Conservation (phyloP, 768 basidiomycete genomes). For the Hypsizygus marmoreus region DNA sequence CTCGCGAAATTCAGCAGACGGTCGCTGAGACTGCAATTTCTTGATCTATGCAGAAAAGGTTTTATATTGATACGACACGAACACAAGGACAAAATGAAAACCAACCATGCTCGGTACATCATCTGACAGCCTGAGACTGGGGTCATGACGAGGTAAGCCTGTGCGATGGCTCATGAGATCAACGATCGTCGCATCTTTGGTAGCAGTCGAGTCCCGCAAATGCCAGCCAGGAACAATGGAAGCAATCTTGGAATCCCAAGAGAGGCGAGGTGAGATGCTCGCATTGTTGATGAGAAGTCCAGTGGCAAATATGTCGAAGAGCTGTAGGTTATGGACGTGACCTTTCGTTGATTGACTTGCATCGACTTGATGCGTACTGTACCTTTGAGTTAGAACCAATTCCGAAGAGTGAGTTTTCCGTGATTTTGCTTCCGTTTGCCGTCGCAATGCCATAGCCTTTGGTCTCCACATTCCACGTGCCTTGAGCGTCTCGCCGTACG, state of each 20-base stretch:
- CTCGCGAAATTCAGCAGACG: conserved; percentile 31
- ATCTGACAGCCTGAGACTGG: conserved; percentile 12
- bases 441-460: too few species aligned
- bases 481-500: too few species aligned
- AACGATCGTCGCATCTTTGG: conserved; percentile 20
- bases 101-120: conserved; percentile 13
- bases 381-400: too few species aligned
- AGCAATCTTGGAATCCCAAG: conserved; percentile 27
- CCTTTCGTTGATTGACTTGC: too few species aligned
- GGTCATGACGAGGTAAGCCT: conserved; percentile 22
- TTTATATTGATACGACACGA: background rate
- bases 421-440: too few species aligned
- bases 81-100: background rate
- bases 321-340: conserved; percentile 20
- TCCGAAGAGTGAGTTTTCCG: too few species aligned
- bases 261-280: conserved; percentile 24
- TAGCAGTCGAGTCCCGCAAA: conserved; percentile 23
- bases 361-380: too few species aligned
- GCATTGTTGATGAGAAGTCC: conserved; percentile 31
- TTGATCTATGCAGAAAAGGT: conserved; percentile 16
- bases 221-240: conserved; percentile 27
- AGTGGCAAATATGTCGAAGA: conserved; percentile 25
- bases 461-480: conserved; percentile 21
- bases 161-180: conserved; percentile 24
- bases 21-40: conserved; percentile 27